These are phyloP conservation scores for Apiospora rasikravindrae DNA, from an alignment of 2,329 filamentous ascomycete species.

Conservation along the genomic window DNA sequence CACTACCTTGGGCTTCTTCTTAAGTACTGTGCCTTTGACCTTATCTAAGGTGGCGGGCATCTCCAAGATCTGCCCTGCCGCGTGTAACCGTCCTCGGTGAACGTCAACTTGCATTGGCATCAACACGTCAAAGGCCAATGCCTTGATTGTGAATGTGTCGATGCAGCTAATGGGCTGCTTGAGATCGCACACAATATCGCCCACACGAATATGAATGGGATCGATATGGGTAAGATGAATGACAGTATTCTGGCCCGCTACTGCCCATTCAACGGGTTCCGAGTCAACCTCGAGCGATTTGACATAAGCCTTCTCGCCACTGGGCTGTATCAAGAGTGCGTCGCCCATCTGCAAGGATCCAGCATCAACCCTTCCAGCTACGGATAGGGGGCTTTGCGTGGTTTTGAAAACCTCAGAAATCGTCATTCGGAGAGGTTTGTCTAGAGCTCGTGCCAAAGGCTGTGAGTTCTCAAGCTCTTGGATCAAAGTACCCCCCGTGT, in stretches of 20 bases:
- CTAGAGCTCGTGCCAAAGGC: slow-evolving; percentile 70
- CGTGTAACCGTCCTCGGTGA: slow-evolving; percentile 82
- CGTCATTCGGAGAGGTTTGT: slow-evolving; percentile 83
- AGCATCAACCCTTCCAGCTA: slow-evolving; percentile 84
- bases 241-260: slow-evolving; percentile 86
- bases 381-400: slow-evolving; percentile 79
- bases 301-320: slow-evolving; percentile 78
- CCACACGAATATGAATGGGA: slow-evolving; percentile 77
- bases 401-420: slow-evolving; percentile 88
- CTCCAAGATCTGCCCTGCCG: slow-evolving; percentile 73
- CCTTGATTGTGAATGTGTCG: slow-evolving; percentile 79
- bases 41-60: slow-evolving; percentile 81
- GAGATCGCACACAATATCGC: slow-evolving; percentile 83
- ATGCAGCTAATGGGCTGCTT: slow-evolving; percentile 71
- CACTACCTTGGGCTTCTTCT: slow-evolving; percentile 85
- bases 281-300: slow-evolving; percentile 82
- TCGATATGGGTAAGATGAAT: slow-evolving; percentile 89
- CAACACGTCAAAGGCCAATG: slow-evolving; percentile 87
- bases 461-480: slow-evolving; percentile 86
- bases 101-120: slow-evolving; percentile 90
- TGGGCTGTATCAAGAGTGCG: slow-evolving; percentile 77
- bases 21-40: slow-evolving; percentile 72
- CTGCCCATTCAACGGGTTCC: slow-evolving; percentile 81
- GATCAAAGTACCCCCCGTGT: slow-evolving; percentile 77
- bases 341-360: slow-evolving; percentile 88